Evolutionary conservation across 371 early-diverging fungal genomes (phyloP).

Genomic region (Syncephalis plumigaleata): DNA sequence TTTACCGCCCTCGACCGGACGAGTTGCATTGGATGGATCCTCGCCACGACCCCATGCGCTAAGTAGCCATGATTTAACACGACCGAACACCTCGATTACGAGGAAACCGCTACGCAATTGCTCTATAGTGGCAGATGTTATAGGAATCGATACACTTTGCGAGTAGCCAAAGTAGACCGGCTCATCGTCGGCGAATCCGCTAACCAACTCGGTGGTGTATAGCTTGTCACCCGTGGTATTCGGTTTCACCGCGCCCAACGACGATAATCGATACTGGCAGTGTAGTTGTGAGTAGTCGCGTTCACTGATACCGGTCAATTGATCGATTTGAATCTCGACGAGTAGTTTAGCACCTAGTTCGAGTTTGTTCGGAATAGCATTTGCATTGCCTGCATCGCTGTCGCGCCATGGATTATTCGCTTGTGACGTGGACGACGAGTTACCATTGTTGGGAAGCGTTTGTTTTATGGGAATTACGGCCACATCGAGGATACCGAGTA

Average conservation of each 20-base stretch:
- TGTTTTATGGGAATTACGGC: slow-evolving; percentile 24
- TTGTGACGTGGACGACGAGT: background rate
- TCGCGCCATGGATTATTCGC: background rate
- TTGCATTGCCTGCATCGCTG: slow-evolving; percentile 2
- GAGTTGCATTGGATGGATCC: background rate
- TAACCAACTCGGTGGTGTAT: slow-evolving; percentile 42
- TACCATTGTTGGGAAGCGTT: slow-evolving; percentile 4
- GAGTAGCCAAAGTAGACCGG: slow-evolving; percentile 35
- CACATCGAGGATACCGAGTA: slow-evolving; percentile 24
- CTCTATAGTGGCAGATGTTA: slow-evolving; percentile 22
- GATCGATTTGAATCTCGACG: slow-evolving; percentile 52
- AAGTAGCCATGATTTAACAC: slow-evolving; percentile 26
- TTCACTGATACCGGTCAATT: slow-evolving; percentile 50
- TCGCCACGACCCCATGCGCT: slow-evolving; percentile 7
- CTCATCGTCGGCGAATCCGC: slow-evolving; percentile 26
- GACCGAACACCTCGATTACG: slow-evolving; percentile 46
- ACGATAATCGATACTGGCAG: slow-evolving; percentile 52
- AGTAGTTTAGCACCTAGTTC: slow-evolving; percentile 30
- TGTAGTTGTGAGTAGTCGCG: slow-evolving; percentile 56
- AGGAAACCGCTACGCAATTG: slow-evolving; percentile 19
- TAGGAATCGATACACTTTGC: slow-evolving; percentile 34
- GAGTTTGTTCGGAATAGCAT: slow-evolving; percentile 1
- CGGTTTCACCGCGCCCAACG: slow-evolving; percentile 25
- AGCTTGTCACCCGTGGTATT: slow-evolving; percentile 31
- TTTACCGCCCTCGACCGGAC: slow-evolving; percentile 5